Conservation (phyloP, 116 monocot genomes). For the Dioscorea cayenensis region DNA sequence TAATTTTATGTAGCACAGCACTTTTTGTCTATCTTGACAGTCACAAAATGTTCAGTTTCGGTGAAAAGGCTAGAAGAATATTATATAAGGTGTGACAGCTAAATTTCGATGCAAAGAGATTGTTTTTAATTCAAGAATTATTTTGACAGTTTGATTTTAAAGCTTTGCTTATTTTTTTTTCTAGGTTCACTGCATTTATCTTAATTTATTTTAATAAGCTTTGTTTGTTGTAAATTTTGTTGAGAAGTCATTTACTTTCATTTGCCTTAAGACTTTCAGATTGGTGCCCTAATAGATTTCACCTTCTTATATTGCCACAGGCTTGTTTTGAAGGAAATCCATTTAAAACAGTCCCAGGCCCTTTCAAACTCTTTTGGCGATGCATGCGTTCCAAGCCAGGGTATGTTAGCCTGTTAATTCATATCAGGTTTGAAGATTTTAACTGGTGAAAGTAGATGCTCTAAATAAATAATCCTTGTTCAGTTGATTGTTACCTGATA, state of each 20-base stretch:
- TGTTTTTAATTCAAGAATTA: too few species aligned
- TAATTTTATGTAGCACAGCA: too few species aligned
- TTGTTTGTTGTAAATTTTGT: not conserved
- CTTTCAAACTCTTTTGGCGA: constrained; percentile 90
- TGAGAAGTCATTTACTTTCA: not conserved
- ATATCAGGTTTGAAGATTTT: not conserved
- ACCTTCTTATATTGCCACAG: constrained; percentile 20
- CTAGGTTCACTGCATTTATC: too few species aligned
- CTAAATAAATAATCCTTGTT: not conserved
- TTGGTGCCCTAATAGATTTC: not conserved
- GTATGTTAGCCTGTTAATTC: constrained; percentile 20
- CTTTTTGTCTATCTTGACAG: too few species aligned
- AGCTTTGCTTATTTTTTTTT: too few species aligned
- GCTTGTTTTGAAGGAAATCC: constrained; percentile 99
- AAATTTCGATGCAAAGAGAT: too few species aligned
- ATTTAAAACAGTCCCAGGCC: constrained; percentile 92
- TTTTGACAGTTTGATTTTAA: too few species aligned
- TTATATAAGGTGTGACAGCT: too few species aligned
- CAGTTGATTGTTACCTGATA: not conserved
- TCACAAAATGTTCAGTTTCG: too few species aligned
- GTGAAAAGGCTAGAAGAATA: too few species aligned
- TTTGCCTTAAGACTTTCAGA: not conserved
- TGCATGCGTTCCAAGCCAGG: constrained; percentile 97
- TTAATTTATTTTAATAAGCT: too few species aligned
- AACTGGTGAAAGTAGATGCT: not conserved